Conservation (phyloP, 2,329 filamentous ascomycete species). For the Cytospora schulzeri region DNA sequence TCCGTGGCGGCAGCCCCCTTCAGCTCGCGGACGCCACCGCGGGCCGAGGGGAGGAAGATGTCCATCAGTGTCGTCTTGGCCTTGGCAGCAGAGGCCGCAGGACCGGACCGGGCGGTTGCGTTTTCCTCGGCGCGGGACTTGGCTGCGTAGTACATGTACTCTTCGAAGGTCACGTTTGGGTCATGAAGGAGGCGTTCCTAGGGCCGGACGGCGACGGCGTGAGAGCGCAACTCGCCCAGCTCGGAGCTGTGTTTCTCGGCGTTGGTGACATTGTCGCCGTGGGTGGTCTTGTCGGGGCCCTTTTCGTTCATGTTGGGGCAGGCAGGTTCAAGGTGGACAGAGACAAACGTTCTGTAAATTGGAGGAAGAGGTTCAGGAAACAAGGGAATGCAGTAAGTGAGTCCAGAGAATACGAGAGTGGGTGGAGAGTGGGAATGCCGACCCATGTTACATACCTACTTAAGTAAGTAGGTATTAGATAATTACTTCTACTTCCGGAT, state of each 20-base stretch:
- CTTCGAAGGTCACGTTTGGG: conserved; percentile 23
- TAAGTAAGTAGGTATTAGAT: no score
- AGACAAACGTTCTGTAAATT: not conserved
- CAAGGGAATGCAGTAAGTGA: not conserved
- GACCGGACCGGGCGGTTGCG: not conserved
- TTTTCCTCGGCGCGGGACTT: conserved; percentile 23
- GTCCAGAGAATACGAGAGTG: not conserved
- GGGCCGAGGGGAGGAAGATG: conserved; percentile 20
- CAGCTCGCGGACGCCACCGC: conserved; percentile 16
- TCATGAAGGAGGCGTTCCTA: conserved; percentile 26
- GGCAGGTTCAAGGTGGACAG: no score
- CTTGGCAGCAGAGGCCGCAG: not conserved
- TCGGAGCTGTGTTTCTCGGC: conserved; percentile 8
- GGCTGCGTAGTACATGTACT: conserved; percentile 28
- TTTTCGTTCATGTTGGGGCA: not conserved
- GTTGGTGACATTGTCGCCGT: conserved; percentile 5
- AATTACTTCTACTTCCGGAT: no score
- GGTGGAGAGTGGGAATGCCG: not conserved
- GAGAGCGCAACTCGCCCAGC: conserved; percentile 9
- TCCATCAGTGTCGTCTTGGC: conserved; percentile 15
- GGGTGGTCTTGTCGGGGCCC: not conserved
- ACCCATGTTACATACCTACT: no score
- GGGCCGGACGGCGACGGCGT: conserved; percentile 13
- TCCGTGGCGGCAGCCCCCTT: conserved; percentile 4
- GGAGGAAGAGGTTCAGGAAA: no score